Percentiles rank a stretch among this genome's conserved stretches.
These are phyloP conservation scores for Fusarium bactridioides DNA, from an alignment of 2,329 filamentous ascomycete genomes.

Conservation along the genomic window DNA sequence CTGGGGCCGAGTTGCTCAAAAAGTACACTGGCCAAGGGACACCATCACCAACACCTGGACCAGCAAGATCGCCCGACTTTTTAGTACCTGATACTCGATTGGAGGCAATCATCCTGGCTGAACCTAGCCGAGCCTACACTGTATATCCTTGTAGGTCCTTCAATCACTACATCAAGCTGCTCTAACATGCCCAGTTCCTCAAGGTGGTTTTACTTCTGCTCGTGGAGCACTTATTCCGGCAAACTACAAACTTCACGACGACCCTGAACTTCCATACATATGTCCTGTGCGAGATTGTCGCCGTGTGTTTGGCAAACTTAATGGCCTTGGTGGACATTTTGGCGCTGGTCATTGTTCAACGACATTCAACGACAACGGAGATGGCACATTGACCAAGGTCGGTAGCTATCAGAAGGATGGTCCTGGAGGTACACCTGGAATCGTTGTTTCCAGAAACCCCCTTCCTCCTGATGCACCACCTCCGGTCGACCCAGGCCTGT, in stretches of 20 bases:
- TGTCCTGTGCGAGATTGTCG: slow-evolving; percentile 52
- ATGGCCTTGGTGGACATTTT: slow-evolving; percentile 40
- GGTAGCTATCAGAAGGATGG: slow-evolving; percentile 35
- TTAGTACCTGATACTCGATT: slow-evolving; percentile 1
- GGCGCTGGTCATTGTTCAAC: slow-evolving; percentile 33
- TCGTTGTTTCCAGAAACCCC: slow-evolving; percentile 42
- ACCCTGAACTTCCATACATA: slow-evolving; percentile 40
- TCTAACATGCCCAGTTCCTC: slow-evolving; percentile 24
- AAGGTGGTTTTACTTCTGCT: slow-evolving; percentile 1
- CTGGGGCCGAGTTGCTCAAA: slow-evolving; percentile 19
- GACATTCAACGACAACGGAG: slow-evolving; percentile 52
- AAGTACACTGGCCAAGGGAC: slow-evolving; percentile 12
- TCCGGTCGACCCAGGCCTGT: slow-evolving; percentile 20
- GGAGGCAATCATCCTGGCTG: slow-evolving; percentile 25
- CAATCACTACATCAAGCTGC: not conserved
- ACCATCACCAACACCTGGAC: not conserved
- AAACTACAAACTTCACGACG: slow-evolving; percentile 41
- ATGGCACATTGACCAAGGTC: slow-evolving; percentile 49
- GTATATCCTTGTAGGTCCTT: slow-evolving; percentile 21
- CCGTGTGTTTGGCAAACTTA: slow-evolving; percentile 36
- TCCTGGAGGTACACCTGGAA: slow-evolving; percentile 35
- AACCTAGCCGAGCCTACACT: slow-evolving; percentile 23
- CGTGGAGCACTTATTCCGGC: slow-evolving; percentile 47
- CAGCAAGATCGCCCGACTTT: not conserved
- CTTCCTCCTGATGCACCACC: slow-evolving; percentile 35